Conservation (phyloP, 768 basidiomycete species). For the Amanita molliuscula region DNA sequence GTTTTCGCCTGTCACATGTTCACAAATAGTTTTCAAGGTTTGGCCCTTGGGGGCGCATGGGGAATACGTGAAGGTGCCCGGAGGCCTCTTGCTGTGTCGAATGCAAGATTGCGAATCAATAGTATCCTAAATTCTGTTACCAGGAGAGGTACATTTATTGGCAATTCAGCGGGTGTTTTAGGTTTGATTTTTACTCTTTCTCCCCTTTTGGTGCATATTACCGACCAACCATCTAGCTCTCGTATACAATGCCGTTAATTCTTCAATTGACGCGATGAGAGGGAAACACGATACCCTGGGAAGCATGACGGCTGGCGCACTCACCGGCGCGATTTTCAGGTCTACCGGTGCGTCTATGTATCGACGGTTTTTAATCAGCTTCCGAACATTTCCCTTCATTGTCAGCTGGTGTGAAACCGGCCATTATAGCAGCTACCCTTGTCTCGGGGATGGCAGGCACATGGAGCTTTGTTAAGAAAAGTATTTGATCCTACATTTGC, state of each 20-base stretch:
- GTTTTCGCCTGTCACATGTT: conserved; percentile 75
- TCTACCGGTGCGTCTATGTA: conserved; percentile 68
- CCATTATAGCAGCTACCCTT: conserved; percentile 79
- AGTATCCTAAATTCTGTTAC: conserved; percentile 95
- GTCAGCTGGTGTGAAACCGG: conserved; percentile 86
- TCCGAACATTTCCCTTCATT: conserved; percentile 25
- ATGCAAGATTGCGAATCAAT: conserved; percentile 86
- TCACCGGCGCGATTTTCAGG: conserved; percentile 89
- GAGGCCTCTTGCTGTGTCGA: conserved; percentile 80
- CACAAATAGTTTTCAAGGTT: conserved; percentile 59
- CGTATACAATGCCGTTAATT: conserved; percentile 94
- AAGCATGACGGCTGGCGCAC: conserved; percentile 84
- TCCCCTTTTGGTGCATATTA: conserved; percentile 17
- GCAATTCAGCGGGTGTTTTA: conserved; percentile 95
- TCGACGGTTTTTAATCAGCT: conserved; percentile 16
- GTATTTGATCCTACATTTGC: conserved; percentile 50
- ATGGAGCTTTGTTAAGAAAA: conserved; percentile 94
- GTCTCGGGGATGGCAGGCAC: conserved; percentile 85
- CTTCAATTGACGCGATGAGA: conserved; percentile 78
- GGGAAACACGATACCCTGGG: conserved; percentile 89
- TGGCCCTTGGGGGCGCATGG: conserved; percentile 92
- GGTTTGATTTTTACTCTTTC: conserved; percentile 51
- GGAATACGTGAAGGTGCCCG: conserved; percentile 90
- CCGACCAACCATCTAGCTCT: conserved; percentile 56
- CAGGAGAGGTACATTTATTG: conserved; percentile 92